These are phyloP conservation scores for Priceomyces medius DNA, from an alignment of 805 yeast species.

Conservation along the genomic window DNA sequence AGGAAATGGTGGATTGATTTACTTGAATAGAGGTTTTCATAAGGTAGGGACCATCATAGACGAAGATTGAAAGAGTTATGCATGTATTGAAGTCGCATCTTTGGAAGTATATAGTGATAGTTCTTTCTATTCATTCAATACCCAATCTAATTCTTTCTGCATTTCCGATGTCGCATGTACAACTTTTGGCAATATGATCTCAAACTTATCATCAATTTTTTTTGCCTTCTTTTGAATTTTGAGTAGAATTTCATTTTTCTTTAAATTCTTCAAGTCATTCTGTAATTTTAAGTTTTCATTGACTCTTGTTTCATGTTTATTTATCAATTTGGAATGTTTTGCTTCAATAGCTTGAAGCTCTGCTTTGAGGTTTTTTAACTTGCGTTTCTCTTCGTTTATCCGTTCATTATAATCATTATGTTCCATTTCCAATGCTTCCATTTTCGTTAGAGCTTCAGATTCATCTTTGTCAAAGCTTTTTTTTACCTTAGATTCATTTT, in stretches of 20 bases:
- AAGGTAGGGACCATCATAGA: slow-evolving; percentile 32
- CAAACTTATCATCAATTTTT: slow-evolving; percentile 33
- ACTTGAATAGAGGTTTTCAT: slow-evolving; percentile 64
- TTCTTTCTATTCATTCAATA: slow-evolving; percentile 1
- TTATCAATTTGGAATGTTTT: slow-evolving; percentile 25
- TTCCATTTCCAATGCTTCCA: slow-evolving; percentile 20
- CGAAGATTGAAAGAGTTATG: background rate
- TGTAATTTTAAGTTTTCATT: slow-evolving; percentile 26
- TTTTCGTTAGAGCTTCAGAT: slow-evolving; percentile 16
- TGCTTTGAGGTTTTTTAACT: slow-evolving; percentile 20
- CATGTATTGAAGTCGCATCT: background rate
- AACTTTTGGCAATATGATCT: slow-evolving; percentile 33
- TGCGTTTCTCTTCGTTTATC: slow-evolving; percentile 18
- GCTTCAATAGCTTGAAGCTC: slow-evolving; percentile 20
- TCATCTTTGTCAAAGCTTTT: slow-evolving; percentile 19
- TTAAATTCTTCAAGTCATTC: slow-evolving; percentile 25
- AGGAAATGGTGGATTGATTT: slow-evolving; percentile 62
- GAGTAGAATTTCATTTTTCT: slow-evolving; percentile 22
- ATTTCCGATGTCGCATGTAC: slow-evolving; percentile 22
- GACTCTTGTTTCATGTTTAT: slow-evolving; percentile 21
- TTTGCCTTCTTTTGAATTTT: slow-evolving; percentile 26
- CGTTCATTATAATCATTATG: slow-evolving; percentile 24
- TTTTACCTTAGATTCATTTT: slow-evolving; percentile 11
- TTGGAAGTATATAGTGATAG: background rate
- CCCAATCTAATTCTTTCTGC: slow-evolving; percentile 13